Evolutionary conservation across 2,329 filamentous ascomycete species (phyloP).

Genomic region (Aspergillus sp.): DNA sequence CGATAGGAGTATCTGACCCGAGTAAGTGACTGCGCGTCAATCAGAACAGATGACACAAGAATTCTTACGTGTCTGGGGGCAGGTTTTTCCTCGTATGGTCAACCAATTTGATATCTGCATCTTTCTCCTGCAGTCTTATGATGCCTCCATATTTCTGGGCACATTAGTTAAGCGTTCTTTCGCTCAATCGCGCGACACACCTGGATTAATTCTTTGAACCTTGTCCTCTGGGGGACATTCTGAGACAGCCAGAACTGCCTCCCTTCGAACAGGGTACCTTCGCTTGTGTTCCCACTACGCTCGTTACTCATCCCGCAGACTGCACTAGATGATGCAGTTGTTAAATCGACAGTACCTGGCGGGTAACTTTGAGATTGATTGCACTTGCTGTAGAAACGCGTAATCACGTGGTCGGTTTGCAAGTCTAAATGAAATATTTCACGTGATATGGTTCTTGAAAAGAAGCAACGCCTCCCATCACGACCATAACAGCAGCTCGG

Average conservation of each 20-base stretch:
- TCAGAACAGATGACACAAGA: background rate
- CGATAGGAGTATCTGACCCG: constrained; percentile 51
- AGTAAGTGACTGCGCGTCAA: background rate
- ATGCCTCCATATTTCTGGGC: constrained; percentile 53
- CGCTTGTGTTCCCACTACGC: background rate
- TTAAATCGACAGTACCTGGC: too few species aligned
- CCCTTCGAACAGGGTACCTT: constrained; percentile 47
- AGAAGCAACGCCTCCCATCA: too few species aligned
- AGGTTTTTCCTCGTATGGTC: constrained; percentile 54
- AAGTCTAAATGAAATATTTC: too few species aligned
- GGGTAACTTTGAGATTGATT: too few species aligned
- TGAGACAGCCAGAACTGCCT: constrained; percentile 59
- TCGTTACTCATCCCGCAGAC: background rate
- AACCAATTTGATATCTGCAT: constrained; percentile 58
- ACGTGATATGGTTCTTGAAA: too few species aligned
- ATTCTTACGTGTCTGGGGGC: constrained; percentile 47
- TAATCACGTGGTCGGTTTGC: background rate
- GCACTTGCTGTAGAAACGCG: background rate
- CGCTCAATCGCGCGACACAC: constrained; percentile 21
- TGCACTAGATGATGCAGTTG: background rate
- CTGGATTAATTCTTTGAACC: constrained; percentile 49
- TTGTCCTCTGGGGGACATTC: constrained; percentile 50
- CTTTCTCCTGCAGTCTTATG: constrained; percentile 51
- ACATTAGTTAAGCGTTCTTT: background rate
- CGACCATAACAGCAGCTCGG: too few species aligned